These are phyloP conservation scores for Sugiyamaella valdiviana DNA, from an alignment of 805 yeast genomes.

Conservation along the genomic window DNA sequence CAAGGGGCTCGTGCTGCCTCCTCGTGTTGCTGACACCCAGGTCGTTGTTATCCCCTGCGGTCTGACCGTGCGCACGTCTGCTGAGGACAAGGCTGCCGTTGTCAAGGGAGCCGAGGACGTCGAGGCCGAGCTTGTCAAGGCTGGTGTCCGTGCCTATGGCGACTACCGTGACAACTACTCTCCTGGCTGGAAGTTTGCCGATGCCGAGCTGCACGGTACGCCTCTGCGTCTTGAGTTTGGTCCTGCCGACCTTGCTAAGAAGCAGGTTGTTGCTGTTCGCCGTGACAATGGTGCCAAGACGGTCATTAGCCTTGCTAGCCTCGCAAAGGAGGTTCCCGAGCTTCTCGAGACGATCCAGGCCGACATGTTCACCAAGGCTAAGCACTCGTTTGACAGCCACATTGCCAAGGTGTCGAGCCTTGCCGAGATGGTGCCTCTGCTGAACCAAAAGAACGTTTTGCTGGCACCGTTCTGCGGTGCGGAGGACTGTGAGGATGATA, in stretches of 20 bases:
- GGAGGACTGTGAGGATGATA: slow-evolving; percentile 91
- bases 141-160: slow-evolving; percentile 69
- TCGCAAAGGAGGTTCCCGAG: slow-evolving; percentile 63
- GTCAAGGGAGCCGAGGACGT: slow-evolving; percentile 63
- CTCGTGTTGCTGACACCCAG: slow-evolving; percentile 90
- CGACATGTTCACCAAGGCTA: slow-evolving; percentile 71
- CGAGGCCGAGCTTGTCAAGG: slow-evolving; percentile 52
- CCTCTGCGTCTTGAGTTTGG: slow-evolving; percentile 94
- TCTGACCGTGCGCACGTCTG: slow-evolving; percentile 76
- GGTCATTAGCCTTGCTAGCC: slow-evolving; percentile 55
- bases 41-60: slow-evolving; percentile 94
- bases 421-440: slow-evolving; percentile 87
- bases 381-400: slow-evolving; percentile 75
- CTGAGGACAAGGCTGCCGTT: slow-evolving; percentile 66
- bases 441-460: slow-evolving; percentile 85
- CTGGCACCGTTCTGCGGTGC: slow-evolving; percentile 97
- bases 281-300: slow-evolving; percentile 82
- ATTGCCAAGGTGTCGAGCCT: slow-evolving; percentile 75
- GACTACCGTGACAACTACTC: slow-evolving; percentile 93
- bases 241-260: slow-evolving; percentile 83
- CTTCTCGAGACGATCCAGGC: slow-evolving; percentile 76
- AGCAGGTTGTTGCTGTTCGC: slow-evolving; percentile 81
- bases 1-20: slow-evolving; percentile 97
- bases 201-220: slow-evolving; percentile 93
- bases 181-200: slow-evolving; percentile 98